Base-by-base conservation (phyloP, 2,329 filamentous ascomycete genomes). In the Arthroderma sp. region DNA sequence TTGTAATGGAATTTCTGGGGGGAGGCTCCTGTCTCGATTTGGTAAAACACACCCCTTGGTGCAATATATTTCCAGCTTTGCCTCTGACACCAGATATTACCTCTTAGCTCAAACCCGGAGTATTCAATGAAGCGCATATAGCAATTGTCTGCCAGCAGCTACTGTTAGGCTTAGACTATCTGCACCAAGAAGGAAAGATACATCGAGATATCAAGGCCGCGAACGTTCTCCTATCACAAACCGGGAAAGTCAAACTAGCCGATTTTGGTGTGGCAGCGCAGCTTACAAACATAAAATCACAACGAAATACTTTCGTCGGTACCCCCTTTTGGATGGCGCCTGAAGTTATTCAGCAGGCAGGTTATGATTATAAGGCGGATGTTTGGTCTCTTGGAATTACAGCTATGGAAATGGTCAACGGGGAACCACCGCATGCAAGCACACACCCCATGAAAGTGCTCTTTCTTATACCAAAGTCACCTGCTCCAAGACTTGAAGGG, bases 271-370 rank as follows among this genome's bases (percentile, higher is more conserved):
- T 98, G 36, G 91, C 91, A 5, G 89, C 91, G 29, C 91, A 98
- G 63, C 73, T 98, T 56, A 94, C 86, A 49, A 94, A 95, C 60
- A 94, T 96, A 68, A 95, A 95, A 66, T 95, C 89, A 2, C 87
- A 95, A 63, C 80, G 91, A 44, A 89, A 96, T 65, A 98, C 91
- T 0, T 96, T 98, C 58, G 91, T 98, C 15, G 91, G 91, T 15
- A 96, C 89, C 0, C 91, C 91, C 0, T 94, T 93, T 60, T 94
- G 87, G 87, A 94, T 94, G 87, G 87, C 87, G 1, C 87, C 87
- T 1, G 87, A 94, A 60, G 87, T 94, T 32, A 94, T 94, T 53
- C 82, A 93, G 61, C 86, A 94, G 65, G 78, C 85, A 51, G 77
- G 77, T 36, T 81, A 82, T 53, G 86, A 89, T 62, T 91, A 86